Evolutionary conservation across 768 basidiomycete species (phyloP).

Genomic region (Termitomyces sp.): DNA sequence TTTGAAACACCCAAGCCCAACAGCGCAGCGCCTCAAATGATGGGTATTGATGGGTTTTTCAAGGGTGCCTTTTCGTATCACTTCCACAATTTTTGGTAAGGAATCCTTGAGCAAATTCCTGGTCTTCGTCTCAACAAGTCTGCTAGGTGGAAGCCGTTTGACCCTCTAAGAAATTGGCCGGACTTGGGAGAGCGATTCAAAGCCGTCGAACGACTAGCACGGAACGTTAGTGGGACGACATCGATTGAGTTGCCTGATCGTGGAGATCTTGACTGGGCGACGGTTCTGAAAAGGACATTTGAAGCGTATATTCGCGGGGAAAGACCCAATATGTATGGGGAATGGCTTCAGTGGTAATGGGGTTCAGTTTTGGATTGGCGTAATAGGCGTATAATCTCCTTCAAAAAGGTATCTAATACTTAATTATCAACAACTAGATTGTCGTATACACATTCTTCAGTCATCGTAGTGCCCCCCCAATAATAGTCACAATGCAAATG

Average conservation of each 20-base stretch:
- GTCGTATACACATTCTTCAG: constrained; percentile 1
- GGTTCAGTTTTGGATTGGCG: not conserved
- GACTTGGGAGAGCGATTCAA: constrained; percentile 83
- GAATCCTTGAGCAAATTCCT: not conserved
- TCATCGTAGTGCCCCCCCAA: not conserved
- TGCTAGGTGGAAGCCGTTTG: constrained; percentile 93
- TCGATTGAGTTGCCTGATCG: constrained; percentile 53
- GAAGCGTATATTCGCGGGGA: constrained; percentile 92
- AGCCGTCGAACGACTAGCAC: constrained; percentile 69
- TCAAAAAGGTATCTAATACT: not conserved
- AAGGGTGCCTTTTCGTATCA: constrained; percentile 94
- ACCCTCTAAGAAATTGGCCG: constrained; percentile 90
- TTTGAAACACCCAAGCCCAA: constrained; percentile 74
- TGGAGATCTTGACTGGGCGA: constrained; percentile 87
- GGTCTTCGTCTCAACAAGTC: not conserved
- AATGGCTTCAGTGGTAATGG: constrained; percentile 57
- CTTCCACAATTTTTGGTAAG: constrained; percentile 91
- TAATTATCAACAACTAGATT: constrained; percentile 3
- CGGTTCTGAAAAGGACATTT: constrained; percentile 93
- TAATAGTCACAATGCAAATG: not conserved
- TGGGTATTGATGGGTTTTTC: constrained; percentile 96
- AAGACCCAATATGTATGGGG: constrained; percentile 93
- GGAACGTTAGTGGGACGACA: constrained; percentile 36
- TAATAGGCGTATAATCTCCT: not conserved
- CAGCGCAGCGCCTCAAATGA: constrained; percentile 79